Base-by-base conservation (phyloP, 2,329 filamentous ascomycete genomes). In the Xylariomycetidae sp. region DNA sequence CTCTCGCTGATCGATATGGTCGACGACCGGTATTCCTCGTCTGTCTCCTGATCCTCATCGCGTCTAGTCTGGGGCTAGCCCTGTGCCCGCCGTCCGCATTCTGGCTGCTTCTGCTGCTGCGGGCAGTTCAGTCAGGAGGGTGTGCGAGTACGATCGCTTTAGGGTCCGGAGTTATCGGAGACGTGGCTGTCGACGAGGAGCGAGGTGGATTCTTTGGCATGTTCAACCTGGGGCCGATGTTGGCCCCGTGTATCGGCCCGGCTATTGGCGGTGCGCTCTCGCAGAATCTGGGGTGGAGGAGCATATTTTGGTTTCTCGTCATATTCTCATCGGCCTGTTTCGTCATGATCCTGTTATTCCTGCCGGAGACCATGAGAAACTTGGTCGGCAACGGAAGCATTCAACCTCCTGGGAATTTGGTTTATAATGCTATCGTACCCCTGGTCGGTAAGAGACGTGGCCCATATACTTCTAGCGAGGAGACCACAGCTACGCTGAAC, bases 251-350 rank as follows among this genome's bases (percentile, higher is more conserved):
- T 0, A 40, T 75, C 7, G 69, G 66, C 0, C 72, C 73, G 0
- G 60, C 72, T 0, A 62, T 76, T 16, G 71, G 72, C 1, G 72
- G 71, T 6, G 49, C 64, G 0, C 40, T 76, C 0, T 58, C 62
- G 0, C 61, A 67, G 31, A 60, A 60, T 23, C 44, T 74, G 0
- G 70, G 70, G 1, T 76, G 71, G 70, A 53, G 61, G 22, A 58
- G 61, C 2, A 63, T 74, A 6, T 77, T 76, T 41, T 75, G 70
- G 69, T 70, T 74, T 38, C 55, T 76, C 5, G 54, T 64, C 17
- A 72, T 75, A n/a, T 57, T 67, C 31, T 53, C 62, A 0, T 63
- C 56, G 0, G 48, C 49, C 2, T 64, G 58, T 33, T 46, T 63
- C 16, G 20, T 59, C 3, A 49, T 59, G 3, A 57, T 64, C 25